Conservation (phyloP, 2,329 filamentous ascomycete genomes). For the Rugonectria rugulosa region DNA sequence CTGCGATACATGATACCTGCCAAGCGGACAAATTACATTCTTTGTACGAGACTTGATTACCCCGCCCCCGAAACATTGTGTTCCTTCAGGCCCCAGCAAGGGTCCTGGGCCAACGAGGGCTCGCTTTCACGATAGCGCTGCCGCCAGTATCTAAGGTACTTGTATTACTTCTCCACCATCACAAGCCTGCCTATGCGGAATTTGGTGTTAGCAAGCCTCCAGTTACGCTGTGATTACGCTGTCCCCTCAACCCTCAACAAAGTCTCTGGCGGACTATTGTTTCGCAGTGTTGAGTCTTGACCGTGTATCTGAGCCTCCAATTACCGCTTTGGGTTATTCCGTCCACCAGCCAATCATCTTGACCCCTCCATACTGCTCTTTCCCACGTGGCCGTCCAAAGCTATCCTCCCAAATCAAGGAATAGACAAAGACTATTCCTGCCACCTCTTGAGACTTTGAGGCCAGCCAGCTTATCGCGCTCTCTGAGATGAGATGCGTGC, state of each 20-base stretch:
- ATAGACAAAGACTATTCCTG: too few species aligned
- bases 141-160: slow-evolving; percentile 9
- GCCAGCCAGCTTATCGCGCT: too few species aligned
- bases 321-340: slow-evolving; percentile 4
- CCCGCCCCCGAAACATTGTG: slow-evolving; percentile 14
- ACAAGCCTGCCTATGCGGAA: neutral
- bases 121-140: slow-evolving; percentile 19
- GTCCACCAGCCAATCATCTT: slow-evolving; percentile 2
- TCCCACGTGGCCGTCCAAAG: neutral
- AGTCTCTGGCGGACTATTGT: too few species aligned
- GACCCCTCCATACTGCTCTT: neutral
- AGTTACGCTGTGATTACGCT: too few species aligned
- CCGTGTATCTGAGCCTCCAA: too few species aligned
- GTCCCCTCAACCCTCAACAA: slow-evolving; percentile 13
- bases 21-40: neutral
- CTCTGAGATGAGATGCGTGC: too few species aligned
- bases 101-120: too few species aligned
- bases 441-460: too few species aligned
- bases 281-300: too few species aligned
- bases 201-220: slow-evolving; percentile 1
- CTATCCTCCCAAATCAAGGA: neutral
- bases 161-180: neutral
- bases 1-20: too few species aligned
- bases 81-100: too few species aligned
- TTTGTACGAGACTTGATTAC: slow-evolving; percentile 5